Evolutionary conservation across 2,329 filamentous ascomycete species (phyloP).

Genomic region (Rhynchosporium agropyri): DNA sequence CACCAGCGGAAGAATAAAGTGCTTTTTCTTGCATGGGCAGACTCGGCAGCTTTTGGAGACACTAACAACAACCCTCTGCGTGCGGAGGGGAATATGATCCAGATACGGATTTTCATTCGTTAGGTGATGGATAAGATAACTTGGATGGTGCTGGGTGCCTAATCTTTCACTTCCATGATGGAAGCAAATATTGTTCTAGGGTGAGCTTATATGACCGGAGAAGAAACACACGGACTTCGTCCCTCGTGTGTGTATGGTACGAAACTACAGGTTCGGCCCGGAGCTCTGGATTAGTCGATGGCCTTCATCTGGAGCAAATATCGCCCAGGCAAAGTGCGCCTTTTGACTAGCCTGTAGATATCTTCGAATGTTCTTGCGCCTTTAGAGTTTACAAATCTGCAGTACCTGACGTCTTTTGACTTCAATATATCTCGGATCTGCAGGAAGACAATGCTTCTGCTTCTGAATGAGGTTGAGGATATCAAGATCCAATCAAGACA

Average conservation of each 20-base stretch:
- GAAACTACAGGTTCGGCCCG: constrained; percentile 16
- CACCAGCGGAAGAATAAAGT: constrained; percentile 8
- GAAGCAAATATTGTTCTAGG: constrained; percentile 8
- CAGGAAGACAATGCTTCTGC: background rate
- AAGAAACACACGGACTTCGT: constrained; percentile 9
- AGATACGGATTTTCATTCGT: background rate
- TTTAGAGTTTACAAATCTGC: constrained; percentile 20
- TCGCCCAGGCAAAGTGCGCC: background rate
- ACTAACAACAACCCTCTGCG: background rate
- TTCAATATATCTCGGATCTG: background rate
- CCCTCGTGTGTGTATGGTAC: constrained; percentile 8
- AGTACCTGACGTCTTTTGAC: background rate
- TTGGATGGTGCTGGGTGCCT: background rate
- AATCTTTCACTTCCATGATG: background rate
- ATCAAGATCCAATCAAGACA: constrained; percentile 9
- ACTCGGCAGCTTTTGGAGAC: constrained; percentile 2
- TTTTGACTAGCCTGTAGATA: background rate
- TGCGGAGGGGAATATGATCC: background rate
- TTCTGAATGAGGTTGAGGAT: background rate
- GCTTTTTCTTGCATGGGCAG: constrained; percentile 8
- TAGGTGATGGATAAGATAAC: background rate
- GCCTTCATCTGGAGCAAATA: background rate
- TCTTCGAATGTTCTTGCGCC: background rate
- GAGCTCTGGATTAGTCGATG: background rate
- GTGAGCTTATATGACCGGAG: background rate